phyloP scores from a whole-genome alignment of 2,329 filamentous ascomycete genomes.

The Lecanosticta acicola region DNA sequence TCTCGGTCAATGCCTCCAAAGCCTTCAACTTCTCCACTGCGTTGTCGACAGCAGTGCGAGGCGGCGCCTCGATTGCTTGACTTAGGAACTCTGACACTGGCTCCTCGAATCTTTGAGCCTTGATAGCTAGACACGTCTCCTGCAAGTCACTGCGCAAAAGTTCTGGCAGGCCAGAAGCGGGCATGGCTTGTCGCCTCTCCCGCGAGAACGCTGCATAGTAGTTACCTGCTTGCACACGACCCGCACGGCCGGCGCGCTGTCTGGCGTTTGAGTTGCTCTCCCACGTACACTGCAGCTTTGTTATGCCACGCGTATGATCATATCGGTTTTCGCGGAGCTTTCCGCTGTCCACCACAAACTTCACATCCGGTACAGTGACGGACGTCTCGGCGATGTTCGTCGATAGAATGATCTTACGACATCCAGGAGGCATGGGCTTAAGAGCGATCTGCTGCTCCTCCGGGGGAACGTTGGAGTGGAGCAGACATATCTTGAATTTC shows the following conservation, averaged over 20 bases:
- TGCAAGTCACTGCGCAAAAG: slow-evolving; percentile 43
- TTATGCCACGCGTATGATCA: slow-evolving; percentile 37
- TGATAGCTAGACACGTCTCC: slow-evolving; percentile 41
- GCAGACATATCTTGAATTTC: slow-evolving; percentile 41
- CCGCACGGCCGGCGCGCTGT: slow-evolving; percentile 48
- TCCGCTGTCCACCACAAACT: slow-evolving; percentile 47
- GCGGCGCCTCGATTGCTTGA: slow-evolving; percentile 44
- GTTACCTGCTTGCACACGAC: slow-evolving; percentile 44
- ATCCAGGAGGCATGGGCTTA: slow-evolving; percentile 35
- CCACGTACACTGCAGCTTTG: slow-evolving; percentile 41
- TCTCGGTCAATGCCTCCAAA: slow-evolving; percentile 40
- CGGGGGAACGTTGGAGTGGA: slow-evolving; percentile 43
- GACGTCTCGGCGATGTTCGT: slow-evolving; percentile 50
- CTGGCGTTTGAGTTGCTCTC: slow-evolving; percentile 44
- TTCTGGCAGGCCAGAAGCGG: slow-evolving; percentile 34
- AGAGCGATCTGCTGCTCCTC: slow-evolving; percentile 42
- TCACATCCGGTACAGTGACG: slow-evolving; percentile 49
- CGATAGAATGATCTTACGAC: slow-evolving; percentile 46
- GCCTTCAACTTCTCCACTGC: slow-evolving; percentile 38
- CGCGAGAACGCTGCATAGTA: slow-evolving; percentile 47
- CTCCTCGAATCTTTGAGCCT: slow-evolving; percentile 35
- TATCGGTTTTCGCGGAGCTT: slow-evolving; percentile 38
- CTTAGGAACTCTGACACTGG: slow-evolving; percentile 40
- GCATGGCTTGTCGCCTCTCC: slow-evolving; percentile 32
- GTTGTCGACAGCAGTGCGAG: slow-evolving; percentile 31